Base-by-base conservation (phyloP, 73 alveolate genomes). In the Paramecium tetraurelia region DNA sequence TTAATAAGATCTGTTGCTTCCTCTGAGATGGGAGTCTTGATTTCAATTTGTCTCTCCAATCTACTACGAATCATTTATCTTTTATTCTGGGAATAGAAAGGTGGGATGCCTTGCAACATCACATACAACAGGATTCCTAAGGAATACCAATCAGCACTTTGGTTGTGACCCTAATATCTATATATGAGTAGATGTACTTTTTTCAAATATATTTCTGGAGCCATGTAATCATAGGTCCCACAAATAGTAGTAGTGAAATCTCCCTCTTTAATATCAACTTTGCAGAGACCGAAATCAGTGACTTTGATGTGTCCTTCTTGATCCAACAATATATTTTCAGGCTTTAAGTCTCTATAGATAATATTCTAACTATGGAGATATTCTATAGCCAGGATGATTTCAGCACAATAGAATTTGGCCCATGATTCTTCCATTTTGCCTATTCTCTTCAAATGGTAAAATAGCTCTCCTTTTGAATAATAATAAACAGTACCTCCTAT, bases 211-310 rank as follows among this genome's bases (percentile, higher is more conserved):
- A 96, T 95, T 77, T 96, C 98, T 53, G 98, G 98, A 7, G 98
- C 98, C 33, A 96, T 57, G 90, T 96, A 96, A 86, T 96, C 98
- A 31, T 97, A 97, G 2, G 98, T 96, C 0, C 98, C 98, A 84
- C 98, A 96, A 46, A 96, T 90, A 43, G 98, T 95, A 35, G 69
- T 93, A 1, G 98, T 84, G 69, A 75, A 86, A 11, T 90, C 92
- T n/a, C 93, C 68, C 16, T 92, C 95, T 18, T 85, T 95, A 11
- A 48, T 70, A 35, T 68, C 76, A 8, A 86, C 93, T 94, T 98
- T 98, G n/a, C 98, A 92, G 35, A 98, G 92, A 38, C 99, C 99
- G 90, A 98, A 98, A 92, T 98, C 99, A 1, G 99, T 97, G 12
- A 98, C 50, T 95, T 97, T 98, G 22, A 97, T 92, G 93, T 98